Base-by-base conservation (phyloP, 1,284 basidiomycete genomes). In the Xerocomus nothofagi region DNA sequence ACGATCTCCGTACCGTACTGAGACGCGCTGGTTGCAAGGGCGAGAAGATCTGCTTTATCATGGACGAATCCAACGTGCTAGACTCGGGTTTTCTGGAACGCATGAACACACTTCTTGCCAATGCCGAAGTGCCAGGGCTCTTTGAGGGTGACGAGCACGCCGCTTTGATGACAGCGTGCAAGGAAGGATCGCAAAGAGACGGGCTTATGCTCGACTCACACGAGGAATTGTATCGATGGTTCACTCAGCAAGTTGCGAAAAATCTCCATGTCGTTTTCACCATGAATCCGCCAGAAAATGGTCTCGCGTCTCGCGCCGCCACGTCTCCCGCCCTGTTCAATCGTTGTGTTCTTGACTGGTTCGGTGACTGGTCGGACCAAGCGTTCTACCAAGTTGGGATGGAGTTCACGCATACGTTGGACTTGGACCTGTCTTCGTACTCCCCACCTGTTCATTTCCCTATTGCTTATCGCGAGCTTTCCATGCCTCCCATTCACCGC, bases 31-130 rank as follows among this genome's bases (percentile, higher is more conserved):
- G 97, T 6, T 97, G 94, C 75, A 98, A 98, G 67, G 95, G 93
- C 59, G 97, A 99, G 72, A 98, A 98, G 73, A 90, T 99, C 34
- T 98, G 94, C 67, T 99, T 99, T 79, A 98, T 99, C 71, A 98
- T 99, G 95, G 97, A 99, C 70, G 97, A 99, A 70, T 97, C 93
- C 1, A 99, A 99, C 63, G 95, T 99, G 24, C 86, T 98, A 32
- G 96, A 99, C 68, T 94, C 97, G 6, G 97, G 97, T 49, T 98
- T 99, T 78, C 75, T 99, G 54, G 97, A 99, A 68, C 85, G 97
- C 29, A 98, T 99, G 93, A 99, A 99, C 70, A 99, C 95, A 0
- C 82, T 99, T 4, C 82, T 99, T 12, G 98, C 97, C 33, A 99
- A 99, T 63, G 96, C 96, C n/a, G 97, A 99, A 70, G 96, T 99